Evolutionary conservation across 257 asterid genomes (phyloP).

Genomic region (Rhazya stricta): DNA sequence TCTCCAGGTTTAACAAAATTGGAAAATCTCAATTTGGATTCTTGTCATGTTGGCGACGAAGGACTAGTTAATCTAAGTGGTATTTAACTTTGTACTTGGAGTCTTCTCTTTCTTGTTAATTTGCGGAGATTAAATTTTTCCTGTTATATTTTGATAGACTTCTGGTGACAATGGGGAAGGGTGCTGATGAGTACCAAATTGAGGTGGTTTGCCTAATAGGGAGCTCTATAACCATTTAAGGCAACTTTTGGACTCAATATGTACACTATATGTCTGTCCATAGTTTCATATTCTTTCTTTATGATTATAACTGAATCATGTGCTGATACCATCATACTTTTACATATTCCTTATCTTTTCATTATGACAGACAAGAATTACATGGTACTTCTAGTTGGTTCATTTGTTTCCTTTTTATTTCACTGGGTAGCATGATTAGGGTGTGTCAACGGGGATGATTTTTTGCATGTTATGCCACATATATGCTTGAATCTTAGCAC

Average conservation of each 20-base stretch:
- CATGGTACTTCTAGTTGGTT: neutral
- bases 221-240: neutral
- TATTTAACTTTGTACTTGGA: constrained; percentile 3
- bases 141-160: neutral
- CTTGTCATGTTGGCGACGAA: constrained; percentile 46
- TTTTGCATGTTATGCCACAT: neutral
- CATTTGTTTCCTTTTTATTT: neutral
- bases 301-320: neutral
- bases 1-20: constrained; percentile 41
- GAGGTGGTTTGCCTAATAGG: neutral
- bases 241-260: neutral
- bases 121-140: neutral
- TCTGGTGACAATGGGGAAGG: neutral
- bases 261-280: neutral
- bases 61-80: constrained; percentile 58
- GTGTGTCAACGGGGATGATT: neutral
- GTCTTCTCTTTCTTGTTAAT: neutral
- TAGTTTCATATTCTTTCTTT: neutral
- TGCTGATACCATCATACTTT: neutral
- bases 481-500: neutral
- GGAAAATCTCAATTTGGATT: constrained; percentile 54
- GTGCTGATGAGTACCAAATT: neutral
- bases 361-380: neutral
- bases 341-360: neutral
- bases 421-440: neutral